Evolutionary conservation across 1,284 basidiomycete species (phyloP).

Genomic region (Pascua sp.): DNA sequence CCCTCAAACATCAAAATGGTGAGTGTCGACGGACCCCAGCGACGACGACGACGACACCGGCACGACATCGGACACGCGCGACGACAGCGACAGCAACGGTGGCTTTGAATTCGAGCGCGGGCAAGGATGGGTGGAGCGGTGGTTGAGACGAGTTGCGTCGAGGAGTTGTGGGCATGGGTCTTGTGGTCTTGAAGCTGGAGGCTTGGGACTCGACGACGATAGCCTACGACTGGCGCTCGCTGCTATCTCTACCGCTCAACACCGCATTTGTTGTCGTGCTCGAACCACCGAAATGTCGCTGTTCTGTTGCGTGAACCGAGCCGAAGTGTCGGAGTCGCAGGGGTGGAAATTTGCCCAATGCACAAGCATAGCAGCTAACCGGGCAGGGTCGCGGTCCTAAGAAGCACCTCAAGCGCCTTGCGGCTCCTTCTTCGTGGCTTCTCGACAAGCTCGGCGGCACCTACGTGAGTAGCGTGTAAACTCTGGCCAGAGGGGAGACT

Average conservation of each 20-base stretch:
- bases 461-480: conserved; percentile 52
- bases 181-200: too few species aligned
- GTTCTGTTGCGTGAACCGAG: too few species aligned
- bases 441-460: conserved; percentile 98
- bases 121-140: background rate
- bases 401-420: conserved; percentile 98
- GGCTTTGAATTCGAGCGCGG: background rate
- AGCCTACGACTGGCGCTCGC: too few species aligned
- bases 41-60: conserved; percentile 1
- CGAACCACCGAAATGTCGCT: too few species aligned
- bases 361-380: conserved; percentile 5
- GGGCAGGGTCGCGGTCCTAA: conserved; percentile 91
- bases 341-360: background rate
- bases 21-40: conserved; percentile 8
- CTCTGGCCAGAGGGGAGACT: too few species aligned
- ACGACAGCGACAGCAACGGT: background rate
- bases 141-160: background rate
- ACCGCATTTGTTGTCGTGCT: background rate
- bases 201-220: too few species aligned
- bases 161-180: background rate
- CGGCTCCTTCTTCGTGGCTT: conserved; percentile 99
- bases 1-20: conserved; percentile 21
- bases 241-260: background rate
- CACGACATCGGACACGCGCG: background rate
- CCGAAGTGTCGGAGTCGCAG: too few species aligned